Evolutionary conservation across 2,329 filamentous ascomycete species (phyloP), one percentile per base, ranked within the genome.

Genomic region (Chaetomium sp.): DNA sequence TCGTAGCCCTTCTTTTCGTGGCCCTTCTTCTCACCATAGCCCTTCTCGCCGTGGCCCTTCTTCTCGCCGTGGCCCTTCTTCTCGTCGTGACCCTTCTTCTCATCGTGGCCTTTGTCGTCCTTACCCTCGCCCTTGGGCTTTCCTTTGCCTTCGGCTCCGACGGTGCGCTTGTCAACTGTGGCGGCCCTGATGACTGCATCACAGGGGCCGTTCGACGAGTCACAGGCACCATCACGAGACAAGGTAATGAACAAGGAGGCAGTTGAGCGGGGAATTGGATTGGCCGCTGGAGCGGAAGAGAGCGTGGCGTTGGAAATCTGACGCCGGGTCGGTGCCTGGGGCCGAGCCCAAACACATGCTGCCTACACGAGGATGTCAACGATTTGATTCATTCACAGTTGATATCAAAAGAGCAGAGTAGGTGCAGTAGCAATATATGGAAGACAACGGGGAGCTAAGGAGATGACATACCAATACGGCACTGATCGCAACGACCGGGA

Each of bases 321-420:
- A 12, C 58, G 49, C 2, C 19, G 42, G 45, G 29, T n/a, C 5
- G 49, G 21, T 7, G 35, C 7, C 45, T 38, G 60, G 45, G 53
- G 67, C 62, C 59, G 50, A 35, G 63, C 65, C 56, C 49, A 57
- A 23, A 53, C 66, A 21, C 56, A 29, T 4, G n/a, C 49, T 33
- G 64, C 65, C 29, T 67, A 45, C 31, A 62, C 65, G 49, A 63
- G 58, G 19, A 62, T 65, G 49, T 68, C 53, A 57, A 63, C 64
- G 49, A 6, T 29, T 29, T 29, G 67, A 13, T 13, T 19, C 33
- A 38, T 16, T 2, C 35, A 42, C 35, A 42, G 13, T 7, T 19
- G 13, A 42, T 42, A 4, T 6, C 35, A 19, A 19, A 13, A 42
- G 35, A 7, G 35, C 19, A 42, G 35, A 13, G 6, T 42, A 5